Evolutionary conservation across 176 grass and related monocot species (phyloP), one percentile per base, ranked within the genome.

Genomic region (Oryza glumipatula): DNA sequence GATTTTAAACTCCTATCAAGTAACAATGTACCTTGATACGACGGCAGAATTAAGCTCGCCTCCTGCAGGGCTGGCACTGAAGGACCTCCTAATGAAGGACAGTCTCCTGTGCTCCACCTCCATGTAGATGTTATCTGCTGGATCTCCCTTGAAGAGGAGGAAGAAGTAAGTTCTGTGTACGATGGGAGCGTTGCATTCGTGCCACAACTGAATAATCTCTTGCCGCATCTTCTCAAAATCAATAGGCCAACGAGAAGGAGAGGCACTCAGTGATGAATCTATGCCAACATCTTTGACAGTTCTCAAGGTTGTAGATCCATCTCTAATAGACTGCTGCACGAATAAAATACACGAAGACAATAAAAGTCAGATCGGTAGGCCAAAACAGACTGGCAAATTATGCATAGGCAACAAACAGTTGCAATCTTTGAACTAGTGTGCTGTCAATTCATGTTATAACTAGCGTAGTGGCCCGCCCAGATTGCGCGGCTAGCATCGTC

Each of bases 111-210:
- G 85, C 74, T 99, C 96, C 36, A 99, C 91, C 87, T 95, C 91
- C 89, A 96, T 86, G 86, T 99, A 99, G 65, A 99, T 87, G 24
- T 87, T 86, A 41, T 99, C 96, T 33, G 86, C 83, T 11, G 89
- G 88, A 61, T 99, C 96, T 26, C 96, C 96, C 73, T 92, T 94
- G 89, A 99, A 99, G 51, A 99, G 91, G 23, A 99, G 85, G 78
- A 96, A 94, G 79, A 99, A 95, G 76, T 92, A 95, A 41, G 91
- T 88, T 28, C 96, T 86, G 79, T 96, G 96, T 45, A 89, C 90
- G 10, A 96, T 76, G 44, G 96, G 87, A n/a, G 92, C 91, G 38
- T 92, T 90, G 89, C 93, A 99, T 14, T 82, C 70, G 0, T 99
- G 88, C 96, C 96, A 99, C 74, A 96, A 81, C 72, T 96, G 88